These are phyloP conservation scores for Ambrosia artemisiifolia DNA, from an alignment of 129 eudicot species.

Conservation along the genomic window DNA sequence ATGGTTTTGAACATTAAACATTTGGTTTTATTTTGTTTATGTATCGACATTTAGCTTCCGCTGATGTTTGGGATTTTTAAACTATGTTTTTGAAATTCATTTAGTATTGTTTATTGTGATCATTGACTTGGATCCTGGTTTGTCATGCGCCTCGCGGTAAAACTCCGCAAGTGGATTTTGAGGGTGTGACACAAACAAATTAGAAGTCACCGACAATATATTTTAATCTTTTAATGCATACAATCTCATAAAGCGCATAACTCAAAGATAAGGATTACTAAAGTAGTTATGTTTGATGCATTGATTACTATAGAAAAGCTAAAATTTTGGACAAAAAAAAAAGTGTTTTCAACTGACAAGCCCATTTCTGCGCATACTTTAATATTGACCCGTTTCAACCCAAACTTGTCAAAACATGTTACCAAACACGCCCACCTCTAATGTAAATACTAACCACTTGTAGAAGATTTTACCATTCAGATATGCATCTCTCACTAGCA, in stretches of 20 bases:
- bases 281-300: neutral
- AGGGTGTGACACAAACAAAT: too few relatives aligned
- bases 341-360: neutral
- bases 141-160: too few relatives aligned
- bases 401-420: neutral
- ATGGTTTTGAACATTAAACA: too few relatives aligned
- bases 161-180: too few relatives aligned
- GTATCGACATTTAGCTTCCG: too few relatives aligned
- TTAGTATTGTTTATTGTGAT: too few relatives aligned
- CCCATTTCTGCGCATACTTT: neutral
- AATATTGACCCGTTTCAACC: neutral
- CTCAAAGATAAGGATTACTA: neutral
- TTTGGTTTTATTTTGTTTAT: too few relatives aligned
- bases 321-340: neutral
- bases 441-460: neutral
- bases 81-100: too few relatives aligned
- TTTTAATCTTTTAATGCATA: neutral
- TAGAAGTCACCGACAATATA: neutral
- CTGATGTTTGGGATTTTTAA: too few relatives aligned
- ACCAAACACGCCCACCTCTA: neutral
- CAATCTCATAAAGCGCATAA: neutral
- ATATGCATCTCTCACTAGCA: neutral
- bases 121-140: too few relatives aligned
- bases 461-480: conserved; percentile 5
- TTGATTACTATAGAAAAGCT: neutral